phyloP scores from a whole-genome alignment of 139 green algal genomes.

The Nannochloris sp. region DNA sequence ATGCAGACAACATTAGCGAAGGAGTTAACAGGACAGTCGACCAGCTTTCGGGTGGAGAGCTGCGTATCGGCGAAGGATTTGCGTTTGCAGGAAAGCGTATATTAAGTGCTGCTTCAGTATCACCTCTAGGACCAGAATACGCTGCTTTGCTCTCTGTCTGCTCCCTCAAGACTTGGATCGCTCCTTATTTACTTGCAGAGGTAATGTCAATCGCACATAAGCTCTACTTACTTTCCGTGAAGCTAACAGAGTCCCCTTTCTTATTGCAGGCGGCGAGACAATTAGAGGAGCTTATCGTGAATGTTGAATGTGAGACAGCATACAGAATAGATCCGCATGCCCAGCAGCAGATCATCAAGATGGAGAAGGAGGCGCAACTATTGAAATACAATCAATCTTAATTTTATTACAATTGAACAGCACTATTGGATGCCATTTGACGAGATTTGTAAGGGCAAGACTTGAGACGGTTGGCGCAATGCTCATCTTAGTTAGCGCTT shows the following conservation, averaged over 20 bases:
- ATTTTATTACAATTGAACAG: no score
- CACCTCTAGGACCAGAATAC: background rate
- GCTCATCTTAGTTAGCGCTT: no score
- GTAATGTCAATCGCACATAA: background rate
- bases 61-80: no score
- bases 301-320: conserved; percentile 12
- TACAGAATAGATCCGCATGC: background rate
- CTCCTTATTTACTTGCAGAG: background rate
- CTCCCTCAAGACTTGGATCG: background rate
- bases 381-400: no score
- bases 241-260: background rate
- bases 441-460: no score
- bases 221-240: background rate
- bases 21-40: no score
- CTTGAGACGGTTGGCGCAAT: no score
- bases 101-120: background rate
- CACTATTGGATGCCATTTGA: no score
- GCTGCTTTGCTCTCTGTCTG: background rate
- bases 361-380: background rate
- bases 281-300: conserved; percentile 4
- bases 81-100: no score
- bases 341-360: background rate
- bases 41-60: no score
- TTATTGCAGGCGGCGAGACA: background rate
- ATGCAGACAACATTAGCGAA: no score